Evolutionary conservation across 148 eudicot genomes (phyloP).

Genomic region (Heliamphora exappendiculata): DNA sequence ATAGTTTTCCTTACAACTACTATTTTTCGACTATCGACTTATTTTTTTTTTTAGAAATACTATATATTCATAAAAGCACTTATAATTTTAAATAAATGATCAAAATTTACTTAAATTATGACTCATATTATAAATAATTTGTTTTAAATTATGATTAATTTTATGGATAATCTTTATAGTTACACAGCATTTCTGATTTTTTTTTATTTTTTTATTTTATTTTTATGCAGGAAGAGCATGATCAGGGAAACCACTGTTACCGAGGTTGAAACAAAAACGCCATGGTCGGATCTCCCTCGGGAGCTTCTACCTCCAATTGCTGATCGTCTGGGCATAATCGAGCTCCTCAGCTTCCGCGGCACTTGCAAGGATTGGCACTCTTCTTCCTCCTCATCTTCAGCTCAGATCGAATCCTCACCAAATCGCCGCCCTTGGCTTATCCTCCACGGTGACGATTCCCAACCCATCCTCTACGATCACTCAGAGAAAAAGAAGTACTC

Average conservation of each 20-base stretch:
- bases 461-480: conserved; percentile 1
- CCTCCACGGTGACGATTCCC: neutral
- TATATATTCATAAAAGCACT: too few relatives aligned
- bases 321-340: conserved; percentile 8
- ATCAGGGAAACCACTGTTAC: neutral
- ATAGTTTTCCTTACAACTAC: too few relatives aligned
- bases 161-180: too few relatives aligned
- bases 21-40: too few relatives aligned
- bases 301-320: conserved; percentile 21
- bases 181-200: too few relatives aligned
- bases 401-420: conserved; percentile 2
- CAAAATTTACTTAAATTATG: too few relatives aligned
- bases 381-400: conserved; percentile 15
- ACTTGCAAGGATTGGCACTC: conserved; percentile 22
- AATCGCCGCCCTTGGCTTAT: conserved; percentile 13
- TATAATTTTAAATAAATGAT: too few relatives aligned
- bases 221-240: neutral
- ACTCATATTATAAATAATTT: too few relatives aligned
- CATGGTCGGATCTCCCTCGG: conserved; percentile 22
- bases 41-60: too few relatives aligned
- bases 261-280: neutral
- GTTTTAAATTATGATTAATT: too few relatives aligned
- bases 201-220: neutral
- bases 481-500: neutral
- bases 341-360: conserved; percentile 25